Evolutionary conservation across 2,329 filamentous ascomycete species (phyloP).

Genomic region (Claviceps cyperi): DNA sequence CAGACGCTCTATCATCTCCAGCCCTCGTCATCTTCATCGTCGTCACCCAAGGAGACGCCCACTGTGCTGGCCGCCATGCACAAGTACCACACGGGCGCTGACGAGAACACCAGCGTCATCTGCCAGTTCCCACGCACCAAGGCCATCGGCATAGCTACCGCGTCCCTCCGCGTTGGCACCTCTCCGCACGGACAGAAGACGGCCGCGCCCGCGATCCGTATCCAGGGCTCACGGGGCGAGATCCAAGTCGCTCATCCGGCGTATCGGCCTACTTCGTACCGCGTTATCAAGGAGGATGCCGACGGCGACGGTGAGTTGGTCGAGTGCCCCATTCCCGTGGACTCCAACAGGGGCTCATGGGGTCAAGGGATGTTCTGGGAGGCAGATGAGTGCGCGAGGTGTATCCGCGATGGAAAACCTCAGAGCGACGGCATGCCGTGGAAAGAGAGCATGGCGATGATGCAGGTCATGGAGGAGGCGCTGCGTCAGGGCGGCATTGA

Average conservation of each 20-base stretch:
- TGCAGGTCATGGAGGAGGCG: conserved; percentile 53
- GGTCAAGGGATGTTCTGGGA: conserved; percentile 86
- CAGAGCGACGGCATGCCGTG: conserved; percentile 58
- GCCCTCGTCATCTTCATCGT: conserved; percentile 31
- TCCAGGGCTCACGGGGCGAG: conserved; percentile 69
- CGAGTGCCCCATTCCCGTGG: conserved; percentile 37
- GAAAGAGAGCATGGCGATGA: conserved; percentile 69
- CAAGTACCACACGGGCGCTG: conserved; percentile 60
- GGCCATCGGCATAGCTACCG: conserved; percentile 59
- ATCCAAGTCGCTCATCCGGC: conserved; percentile 65
- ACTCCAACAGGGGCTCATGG: conserved; percentile 28
- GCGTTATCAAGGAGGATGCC: conserved; percentile 40
- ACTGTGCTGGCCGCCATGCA: conserved; percentile 53
- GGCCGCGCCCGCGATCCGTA: conserved; percentile 54
- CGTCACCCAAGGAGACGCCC: conserved; percentile 46
- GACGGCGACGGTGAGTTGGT: conserved; percentile 34
- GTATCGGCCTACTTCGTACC: conserved; percentile 53
- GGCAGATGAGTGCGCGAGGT: conserved; percentile 64
- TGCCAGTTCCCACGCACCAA: conserved; percentile 56
- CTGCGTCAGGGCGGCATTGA: conserved; percentile 37
- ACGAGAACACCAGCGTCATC: conserved; percentile 67
- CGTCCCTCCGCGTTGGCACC: conserved; percentile 45
- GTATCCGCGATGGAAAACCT: conserved; percentile 59
- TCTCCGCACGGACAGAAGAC: conserved; percentile 46
- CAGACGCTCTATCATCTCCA: conserved; percentile 77